phyloP scores from a whole-genome alignment of 176 grass and related monocot species.

The Calamus simplicifolius region DNA sequence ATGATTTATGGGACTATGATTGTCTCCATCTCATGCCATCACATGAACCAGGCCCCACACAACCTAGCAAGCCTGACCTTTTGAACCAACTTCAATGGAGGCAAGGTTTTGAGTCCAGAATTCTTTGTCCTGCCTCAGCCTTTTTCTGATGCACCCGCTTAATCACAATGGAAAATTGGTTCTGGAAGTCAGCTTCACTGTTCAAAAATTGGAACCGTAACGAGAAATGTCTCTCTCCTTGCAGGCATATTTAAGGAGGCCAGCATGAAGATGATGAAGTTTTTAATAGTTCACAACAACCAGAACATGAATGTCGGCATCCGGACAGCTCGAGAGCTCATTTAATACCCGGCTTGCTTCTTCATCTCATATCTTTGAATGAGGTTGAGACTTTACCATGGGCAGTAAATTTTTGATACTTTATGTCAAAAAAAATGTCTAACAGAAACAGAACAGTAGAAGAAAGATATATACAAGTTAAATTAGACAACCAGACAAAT shows the following conservation, averaged over 20 bases:
- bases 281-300: constrained; percentile 6
- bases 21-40: too few species aligned
- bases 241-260: constrained; percentile 9
- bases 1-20: too few species aligned
- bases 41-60: too few species aligned
- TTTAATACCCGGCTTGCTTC: not conserved
- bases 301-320: constrained; percentile 6
- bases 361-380: not conserved
- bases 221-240: not conserved
- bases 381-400: not conserved
- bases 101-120: too few species aligned
- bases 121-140: not conserved
- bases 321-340: not conserved
- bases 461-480: too few species aligned
- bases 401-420: not conserved
- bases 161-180: not conserved
- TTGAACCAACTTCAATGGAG: too few species aligned
- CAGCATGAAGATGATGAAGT: constrained; percentile 13
- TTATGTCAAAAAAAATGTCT: too few species aligned
- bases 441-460: too few species aligned
- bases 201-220: not conserved
- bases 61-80: too few species aligned
- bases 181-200: not conserved
- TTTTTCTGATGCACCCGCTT: not conserved
- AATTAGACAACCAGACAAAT: too few species aligned